Base-by-base conservation (phyloP, 331 rosid species). In the Telfairia occidentalis region DNA sequence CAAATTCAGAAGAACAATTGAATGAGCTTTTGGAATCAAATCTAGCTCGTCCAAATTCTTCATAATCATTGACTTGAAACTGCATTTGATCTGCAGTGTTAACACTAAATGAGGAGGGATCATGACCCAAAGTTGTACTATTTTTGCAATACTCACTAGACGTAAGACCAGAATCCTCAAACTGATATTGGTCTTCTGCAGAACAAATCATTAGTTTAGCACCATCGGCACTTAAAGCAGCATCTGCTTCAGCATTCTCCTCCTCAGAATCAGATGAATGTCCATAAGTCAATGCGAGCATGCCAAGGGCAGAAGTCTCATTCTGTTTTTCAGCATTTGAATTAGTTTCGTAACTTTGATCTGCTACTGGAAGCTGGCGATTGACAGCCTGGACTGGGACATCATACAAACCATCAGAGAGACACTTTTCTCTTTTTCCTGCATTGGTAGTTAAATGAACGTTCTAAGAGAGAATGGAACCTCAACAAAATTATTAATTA, bases 241-340 rank as follows among this genome's bases (percentile, higher is more conserved):
- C 78, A 81, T 85, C 82, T 40, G 72, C 78, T 77, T 82, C 89
- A 76, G 37, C 82, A 78, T 82, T 88, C 66, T 89, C 91, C 49
- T 90, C 95, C 81, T 92, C 97, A 2, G 87, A 87, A 75, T 92
- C 97, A 5, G 97, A 92, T 15, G 92, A 87, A 79, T 87, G 83
- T 81, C 96, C 95, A 81, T 92, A 92, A 59, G 84, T 83, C 63
- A 88, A 79, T 69, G 95, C 96, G 75, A 92, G 84, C 73, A 90
- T 85, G 75, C 86, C 86, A 80, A 92, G 96, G 43, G 97, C 97
- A 21, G 93, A 84, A 74, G 79, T 79, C 67, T 80, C 82, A 23
- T 82, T 81, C 12, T 35, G 64, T 70, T 69, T 79, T 72, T 75
- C 87, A 61, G 78, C 19, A 80, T 71, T 79, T 54, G 78, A 84